Evolutionary conservation across 108 stramenopile species (phyloP).

Genomic region (Schizochytrium sp.): DNA sequence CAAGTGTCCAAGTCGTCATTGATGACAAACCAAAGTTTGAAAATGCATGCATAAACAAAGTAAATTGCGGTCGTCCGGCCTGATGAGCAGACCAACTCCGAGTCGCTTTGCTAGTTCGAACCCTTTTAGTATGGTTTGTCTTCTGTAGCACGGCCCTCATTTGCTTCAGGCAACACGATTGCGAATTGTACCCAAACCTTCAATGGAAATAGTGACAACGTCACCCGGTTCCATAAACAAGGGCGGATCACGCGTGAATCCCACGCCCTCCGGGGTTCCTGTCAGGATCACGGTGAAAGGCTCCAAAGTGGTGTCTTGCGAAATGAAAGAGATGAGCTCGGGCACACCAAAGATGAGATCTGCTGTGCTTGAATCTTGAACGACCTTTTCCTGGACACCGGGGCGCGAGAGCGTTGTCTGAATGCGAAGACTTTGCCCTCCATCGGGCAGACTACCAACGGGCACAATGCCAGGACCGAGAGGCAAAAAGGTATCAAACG

Average conservation of each 20-base stretch:
- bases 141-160: too few species aligned
- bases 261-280: slow-evolving; percentile 39
- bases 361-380: slow-evolving; percentile 18
- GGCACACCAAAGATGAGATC: slow-evolving; percentile 31
- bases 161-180: slow-evolving; percentile 17
- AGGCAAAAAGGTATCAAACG: slow-evolving; percentile 35
- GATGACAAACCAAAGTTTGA: too few species aligned
- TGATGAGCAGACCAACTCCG: too few species aligned
- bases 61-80: too few species aligned
- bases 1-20: too few species aligned
- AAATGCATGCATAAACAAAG: too few species aligned
- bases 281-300: slow-evolving; percentile 39
- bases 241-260: slow-evolving; percentile 32
- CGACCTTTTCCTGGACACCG: background rate
- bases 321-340: slow-evolving; percentile 24
- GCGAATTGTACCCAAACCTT: slow-evolving; percentile 16
- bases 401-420: background rate
- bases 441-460: background rate
- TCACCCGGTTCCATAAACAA: slow-evolving; percentile 26
- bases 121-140: too few species aligned
- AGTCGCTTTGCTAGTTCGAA: too few species aligned
- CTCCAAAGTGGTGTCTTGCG: slow-evolving; percentile 33
- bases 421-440: slow-evolving; percentile 22
- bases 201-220: slow-evolving; percentile 26
- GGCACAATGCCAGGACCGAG: slow-evolving; percentile 28